Percentiles rank a stretch among this genome's conserved stretches.
These are phyloP conservation scores for Hericium erinaceus DNA, from an alignment of 768 basidiomycete species.

Conservation along the genomic window DNA sequence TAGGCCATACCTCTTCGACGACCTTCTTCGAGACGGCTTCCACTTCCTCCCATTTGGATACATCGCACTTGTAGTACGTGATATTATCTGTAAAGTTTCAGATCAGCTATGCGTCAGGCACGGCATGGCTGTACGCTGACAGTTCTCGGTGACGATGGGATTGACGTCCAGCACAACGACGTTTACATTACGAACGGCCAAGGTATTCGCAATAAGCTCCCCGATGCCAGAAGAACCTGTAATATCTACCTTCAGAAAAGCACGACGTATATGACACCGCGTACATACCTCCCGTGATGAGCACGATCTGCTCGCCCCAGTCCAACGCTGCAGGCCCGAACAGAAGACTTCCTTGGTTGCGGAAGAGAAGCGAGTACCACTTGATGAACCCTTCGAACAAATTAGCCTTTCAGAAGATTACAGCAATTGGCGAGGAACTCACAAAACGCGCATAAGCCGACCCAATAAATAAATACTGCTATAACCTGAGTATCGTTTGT, in stretches of 20 bases:
- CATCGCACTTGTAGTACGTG: constrained; percentile 81
- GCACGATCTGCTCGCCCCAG: constrained; percentile 85
- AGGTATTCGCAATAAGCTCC: constrained; percentile 76
- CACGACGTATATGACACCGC: background rate
- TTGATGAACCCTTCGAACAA: constrained; percentile 40
- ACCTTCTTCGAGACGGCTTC: constrained; percentile 64
- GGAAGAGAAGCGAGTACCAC: constrained; percentile 65
- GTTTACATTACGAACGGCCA: constrained; percentile 71
- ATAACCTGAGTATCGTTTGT: constrained; percentile 44
- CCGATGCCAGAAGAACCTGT: constrained; percentile 86
- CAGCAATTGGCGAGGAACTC: constrained; percentile 22
- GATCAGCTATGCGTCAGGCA: background rate
- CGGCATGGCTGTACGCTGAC: constrained; percentile 30
- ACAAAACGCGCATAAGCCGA: constrained; percentile 60
- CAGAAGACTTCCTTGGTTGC: constrained; percentile 62
- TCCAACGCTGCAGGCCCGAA: constrained; percentile 54
- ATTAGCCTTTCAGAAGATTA: constrained; percentile 4
- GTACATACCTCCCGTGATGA: constrained; percentile 79
- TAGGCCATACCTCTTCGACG: constrained; percentile 55
- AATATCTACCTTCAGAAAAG: background rate
- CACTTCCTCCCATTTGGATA: constrained; percentile 84
- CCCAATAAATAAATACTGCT: constrained; percentile 43
- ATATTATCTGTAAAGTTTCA: constrained; percentile 51
- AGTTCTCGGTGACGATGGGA: constrained; percentile 66
- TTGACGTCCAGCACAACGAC: constrained; percentile 85